phyloP scores from a whole-genome alignment of 1,284 basidiomycete species.

The Ceratobasidium theobromae region DNA sequence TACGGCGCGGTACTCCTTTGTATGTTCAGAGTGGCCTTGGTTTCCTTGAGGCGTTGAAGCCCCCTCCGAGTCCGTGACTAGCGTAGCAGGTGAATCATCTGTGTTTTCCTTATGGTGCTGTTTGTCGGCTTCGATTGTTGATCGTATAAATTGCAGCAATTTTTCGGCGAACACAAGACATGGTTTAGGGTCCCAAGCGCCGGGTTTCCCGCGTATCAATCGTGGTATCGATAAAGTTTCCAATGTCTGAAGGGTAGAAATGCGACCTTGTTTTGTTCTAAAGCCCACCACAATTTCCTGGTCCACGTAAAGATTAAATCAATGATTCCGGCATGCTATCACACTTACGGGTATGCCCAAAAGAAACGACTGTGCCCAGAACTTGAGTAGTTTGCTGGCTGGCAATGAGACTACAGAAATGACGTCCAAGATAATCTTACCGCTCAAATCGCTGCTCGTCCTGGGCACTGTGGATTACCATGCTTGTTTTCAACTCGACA shows the following conservation, averaged over 20 bases:
- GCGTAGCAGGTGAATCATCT: slow-evolving; percentile 33
- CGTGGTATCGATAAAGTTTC: slow-evolving; percentile 71
- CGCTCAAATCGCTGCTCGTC: slow-evolving; percentile 82
- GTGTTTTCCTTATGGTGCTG: not conserved
- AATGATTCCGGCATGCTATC: not conserved
- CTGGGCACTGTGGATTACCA: slow-evolving; percentile 65
- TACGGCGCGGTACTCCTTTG: slow-evolving; percentile 38
- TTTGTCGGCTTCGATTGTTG: slow-evolving; percentile 40
- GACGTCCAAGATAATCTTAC: slow-evolving; percentile 47
- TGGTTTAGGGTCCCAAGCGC: slow-evolving; percentile 72
- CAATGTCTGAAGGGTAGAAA: slow-evolving; percentile 65
- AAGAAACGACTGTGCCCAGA: slow-evolving; percentile 94
- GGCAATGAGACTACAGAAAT: not conserved
- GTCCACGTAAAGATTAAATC: slow-evolving; percentile 9
- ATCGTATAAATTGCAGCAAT: slow-evolving; percentile 61
- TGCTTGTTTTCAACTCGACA: slow-evolving; percentile 92
- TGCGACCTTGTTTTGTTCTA: slow-evolving; percentile 71
- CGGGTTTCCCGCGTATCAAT: slow-evolving; percentile 69
- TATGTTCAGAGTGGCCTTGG: slow-evolving; percentile 38
- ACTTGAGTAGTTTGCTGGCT: slow-evolving; percentile 83
- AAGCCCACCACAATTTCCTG: slow-evolving; percentile 92
- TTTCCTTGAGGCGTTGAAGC: slow-evolving; percentile 65
- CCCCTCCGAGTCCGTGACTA: slow-evolving; percentile 57
- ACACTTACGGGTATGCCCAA: slow-evolving; percentile 80
- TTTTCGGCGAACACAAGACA: slow-evolving; percentile 73